Percentiles rank a stretch among this genome's conserved stretches.
phyloP scores from a whole-genome alignment of 1,139 yeast species.

The Candida tropicalis region DNA sequence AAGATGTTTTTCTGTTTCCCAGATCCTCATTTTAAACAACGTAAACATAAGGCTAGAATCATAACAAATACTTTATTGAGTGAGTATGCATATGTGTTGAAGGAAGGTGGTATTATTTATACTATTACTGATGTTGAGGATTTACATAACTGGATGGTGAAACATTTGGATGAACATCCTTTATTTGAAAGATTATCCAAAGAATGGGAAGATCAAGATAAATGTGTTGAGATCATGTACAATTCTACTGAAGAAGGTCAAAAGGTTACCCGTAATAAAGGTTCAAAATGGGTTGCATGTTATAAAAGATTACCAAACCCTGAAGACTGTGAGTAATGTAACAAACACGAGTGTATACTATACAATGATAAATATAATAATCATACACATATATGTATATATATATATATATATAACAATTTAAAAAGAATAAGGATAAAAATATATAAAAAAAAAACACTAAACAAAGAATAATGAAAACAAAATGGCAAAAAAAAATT shows the following conservation, averaged over 20 bases:
- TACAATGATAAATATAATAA: neutral
- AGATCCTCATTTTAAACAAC: conserved; percentile 96
- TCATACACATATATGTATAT: neutral
- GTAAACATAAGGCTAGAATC: conserved; percentile 97
- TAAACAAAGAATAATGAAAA: neutral
- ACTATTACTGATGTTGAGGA: conserved; percentile 97
- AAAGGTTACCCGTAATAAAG: conserved; percentile 89
- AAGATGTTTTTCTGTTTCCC: conserved; percentile 99
- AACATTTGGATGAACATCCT: conserved; percentile 88
- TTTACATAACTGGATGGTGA: conserved; percentile 94
- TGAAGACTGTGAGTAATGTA: conserved; percentile 32
- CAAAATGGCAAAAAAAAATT: neutral
- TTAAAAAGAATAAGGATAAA: too few species aligned
- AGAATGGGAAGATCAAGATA: conserved; percentile 80
- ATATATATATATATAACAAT: conserved; percentile 1
- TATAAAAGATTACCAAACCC: conserved; percentile 75
- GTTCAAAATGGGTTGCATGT: conserved; percentile 87
- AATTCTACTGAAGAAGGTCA: conserved; percentile 97
- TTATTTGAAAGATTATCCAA: conserved; percentile 76
- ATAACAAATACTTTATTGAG: conserved; percentile 84
- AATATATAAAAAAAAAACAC: neutral
- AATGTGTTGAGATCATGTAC: conserved; percentile 84
- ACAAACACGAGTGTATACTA: too few species aligned
- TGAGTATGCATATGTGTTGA: conserved; percentile 89
- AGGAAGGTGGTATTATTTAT: conserved; percentile 85